Evolutionary conservation across 495 filamentous ascomycete species (phyloP).

Genomic region (Penicillium ucsense): DNA sequence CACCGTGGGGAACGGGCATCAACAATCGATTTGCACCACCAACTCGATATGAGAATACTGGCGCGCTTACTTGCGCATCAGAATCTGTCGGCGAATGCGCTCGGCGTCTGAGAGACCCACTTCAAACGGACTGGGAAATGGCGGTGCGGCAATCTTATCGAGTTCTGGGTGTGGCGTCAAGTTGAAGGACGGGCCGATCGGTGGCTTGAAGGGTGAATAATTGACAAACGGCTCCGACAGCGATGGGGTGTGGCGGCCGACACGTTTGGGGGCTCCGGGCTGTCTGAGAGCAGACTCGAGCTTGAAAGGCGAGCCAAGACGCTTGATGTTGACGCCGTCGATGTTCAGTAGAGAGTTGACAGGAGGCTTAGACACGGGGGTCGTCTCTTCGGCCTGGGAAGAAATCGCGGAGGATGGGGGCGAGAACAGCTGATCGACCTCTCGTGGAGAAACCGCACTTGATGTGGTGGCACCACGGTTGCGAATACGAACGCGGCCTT

Average conservation of each 20-base stretch:
- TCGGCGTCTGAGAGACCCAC: slow-evolving; percentile 38
- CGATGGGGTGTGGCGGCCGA: slow-evolving; percentile 29
- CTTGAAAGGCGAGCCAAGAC: slow-evolving; percentile 45
- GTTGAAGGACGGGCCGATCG: slow-evolving; percentile 2
- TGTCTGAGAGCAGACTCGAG: slow-evolving; percentile 22
- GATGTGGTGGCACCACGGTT: slow-evolving; percentile 39
- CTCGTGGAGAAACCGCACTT: slow-evolving; percentile 28
- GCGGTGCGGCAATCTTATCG: slow-evolving; percentile 6
- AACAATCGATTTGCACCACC: no score
- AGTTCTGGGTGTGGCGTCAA: slow-evolving; percentile 7
- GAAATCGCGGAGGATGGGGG: slow-evolving; percentile 34
- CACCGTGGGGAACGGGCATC: no score
- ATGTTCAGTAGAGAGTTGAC: slow-evolving; percentile 23
- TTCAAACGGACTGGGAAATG: slow-evolving; percentile 30
- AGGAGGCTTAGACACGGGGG: slow-evolving; percentile 16
- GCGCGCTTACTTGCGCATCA: slow-evolving; percentile 23
- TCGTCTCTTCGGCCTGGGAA: slow-evolving; percentile 23
- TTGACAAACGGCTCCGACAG: slow-evolving; percentile 35
- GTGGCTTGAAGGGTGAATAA: background rate
- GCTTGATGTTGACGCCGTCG: slow-evolving; percentile 31
- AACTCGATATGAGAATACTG: no score
- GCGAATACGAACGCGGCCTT: slow-evolving; percentile 41
- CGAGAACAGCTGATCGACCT: slow-evolving; percentile 40
- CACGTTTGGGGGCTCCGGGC: slow-evolving; percentile 16
- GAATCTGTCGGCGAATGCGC: slow-evolving; percentile 36